Evolutionary conservation across 345 rosid genomes (phyloP).

Genomic region (Geranium brycei): DNA sequence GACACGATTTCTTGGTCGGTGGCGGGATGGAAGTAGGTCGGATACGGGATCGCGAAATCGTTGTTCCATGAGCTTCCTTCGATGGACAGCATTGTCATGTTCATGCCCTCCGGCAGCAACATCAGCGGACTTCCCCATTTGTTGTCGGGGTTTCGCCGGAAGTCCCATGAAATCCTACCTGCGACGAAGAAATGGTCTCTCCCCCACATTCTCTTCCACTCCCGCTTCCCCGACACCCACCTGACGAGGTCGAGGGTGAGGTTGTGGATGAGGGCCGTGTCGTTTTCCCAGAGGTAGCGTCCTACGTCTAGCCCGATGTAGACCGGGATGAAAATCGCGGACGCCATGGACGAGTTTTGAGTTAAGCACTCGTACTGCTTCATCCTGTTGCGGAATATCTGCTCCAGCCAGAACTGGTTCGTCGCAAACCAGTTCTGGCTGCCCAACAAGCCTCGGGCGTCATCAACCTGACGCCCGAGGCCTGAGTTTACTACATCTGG

Average conservation of each 20-base stretch:
- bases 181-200: conserved; percentile 57
- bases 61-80: conserved; percentile 60
- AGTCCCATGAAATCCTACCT: conserved; percentile 70
- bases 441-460: conserved; percentile 25
- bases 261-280: conserved; percentile 30
- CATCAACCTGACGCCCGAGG: conserved; percentile 34
- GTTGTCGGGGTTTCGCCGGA: conserved; percentile 43
- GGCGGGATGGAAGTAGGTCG: conserved; percentile 70
- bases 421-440: conserved; percentile 40
- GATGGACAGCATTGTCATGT: conserved; percentile 53
- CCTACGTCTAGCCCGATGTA: conserved; percentile 62
- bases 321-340: conserved; percentile 49
- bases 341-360: conserved; percentile 39
- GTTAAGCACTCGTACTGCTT: conserved; percentile 47
- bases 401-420: conserved; percentile 57
- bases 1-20: conserved; percentile 26
- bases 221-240: conserved; percentile 33
- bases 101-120: conserved; percentile 42
- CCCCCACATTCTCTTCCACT: conserved; percentile 48
- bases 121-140: conserved; percentile 62
- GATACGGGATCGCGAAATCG: conserved; percentile 53
- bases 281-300: conserved; percentile 40
- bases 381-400: conserved; percentile 51
- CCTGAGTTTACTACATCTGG: conserved; percentile 43
- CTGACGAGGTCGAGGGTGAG: conserved; percentile 29